Base-by-base conservation (phyloP, 2,329 filamentous ascomycete species). In the Fusarium coffeatum region DNA sequence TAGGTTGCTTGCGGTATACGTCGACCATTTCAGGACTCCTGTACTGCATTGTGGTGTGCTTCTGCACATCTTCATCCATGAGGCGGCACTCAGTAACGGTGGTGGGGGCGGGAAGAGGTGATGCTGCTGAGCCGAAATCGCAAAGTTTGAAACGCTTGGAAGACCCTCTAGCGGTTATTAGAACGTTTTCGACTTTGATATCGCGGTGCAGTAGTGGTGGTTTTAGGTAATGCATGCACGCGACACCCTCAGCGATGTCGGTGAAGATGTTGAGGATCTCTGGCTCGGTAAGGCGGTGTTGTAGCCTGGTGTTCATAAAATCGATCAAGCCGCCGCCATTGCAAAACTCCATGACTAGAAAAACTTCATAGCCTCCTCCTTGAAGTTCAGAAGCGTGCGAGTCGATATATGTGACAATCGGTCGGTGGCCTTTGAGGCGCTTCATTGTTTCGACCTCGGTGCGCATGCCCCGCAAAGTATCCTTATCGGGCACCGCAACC, bases 401-500 rank as follows among this genome's bases (percentile, higher is more conserved):
- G 84, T 99, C 96, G 79, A 98, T 94, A 82, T 99, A 99, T 63
- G 92, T 98, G 76, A 99, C 96, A 77, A 99, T 98, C 75, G 96
- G 92, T 68, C 90, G 90, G 86, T 98, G 96, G 60, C 96, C 96
- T 85, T 97, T 97, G 75, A 99, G 87, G 82, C 96, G 94, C 89
- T 99, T 99, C 96, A 99, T 99, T 16, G 96, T 99, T 84, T 99
- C 96, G 74, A 99, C 96, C 85, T 99, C 96, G 72, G 91, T 98
- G 80, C 96, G 90, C 96, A 99, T 98, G 80, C 93, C 94, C 68
- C 93, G 92, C 82, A 99, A 85, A 62, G 95, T 89, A 71, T 97
- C 93, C 86, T 97, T 98, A 82, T 99, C 96, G 32, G 96, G 94
- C 55, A 98, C 96, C 37, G 96, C 96, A 62, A 99, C 96, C 77